Conservation (phyloP, 768 basidiomycete species). For the Tricholoma terreum region DNA sequence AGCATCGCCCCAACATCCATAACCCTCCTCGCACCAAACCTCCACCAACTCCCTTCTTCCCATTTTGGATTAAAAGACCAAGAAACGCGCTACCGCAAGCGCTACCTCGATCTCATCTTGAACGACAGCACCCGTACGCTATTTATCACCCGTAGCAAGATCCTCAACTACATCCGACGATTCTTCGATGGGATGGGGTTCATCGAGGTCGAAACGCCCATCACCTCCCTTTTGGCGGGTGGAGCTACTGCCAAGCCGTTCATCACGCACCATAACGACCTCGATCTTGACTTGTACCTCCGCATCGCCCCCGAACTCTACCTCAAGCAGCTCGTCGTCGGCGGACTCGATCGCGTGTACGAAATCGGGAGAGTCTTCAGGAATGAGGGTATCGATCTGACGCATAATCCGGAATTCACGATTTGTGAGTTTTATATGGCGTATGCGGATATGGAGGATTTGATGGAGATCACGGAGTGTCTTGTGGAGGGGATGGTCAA, state of each 20-base stretch:
- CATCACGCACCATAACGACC: constrained; percentile 98
- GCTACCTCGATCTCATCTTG: constrained; percentile 97
- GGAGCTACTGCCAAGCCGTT: constrained; percentile 99
- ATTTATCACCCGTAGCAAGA: constrained; percentile 85
- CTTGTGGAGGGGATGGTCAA: constrained; percentile 87
- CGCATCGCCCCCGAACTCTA: constrained; percentile 98
- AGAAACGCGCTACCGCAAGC: constrained; percentile 96
- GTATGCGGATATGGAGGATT: constrained; percentile 96
- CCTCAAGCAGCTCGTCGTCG: constrained; percentile 96
- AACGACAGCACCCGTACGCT: constrained; percentile 86
- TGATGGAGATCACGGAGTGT: constrained; percentile 98
- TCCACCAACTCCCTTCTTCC: constrained; percentile 90
- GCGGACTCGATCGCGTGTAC: constrained; percentile 95
- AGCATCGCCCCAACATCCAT: constrained; percentile 82
- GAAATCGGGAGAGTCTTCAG: constrained; percentile 98
- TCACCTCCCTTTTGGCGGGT: constrained; percentile 94
- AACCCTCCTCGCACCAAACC: constrained; percentile 89
- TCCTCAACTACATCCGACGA: constrained; percentile 90
- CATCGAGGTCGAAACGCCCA: constrained; percentile 98
- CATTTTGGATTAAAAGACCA: constrained; percentile 97
- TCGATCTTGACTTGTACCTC: constrained; percentile 93
- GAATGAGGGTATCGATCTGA: constrained; percentile 98
- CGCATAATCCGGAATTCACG: constrained; percentile 98
- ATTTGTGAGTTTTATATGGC: constrained; percentile 99
- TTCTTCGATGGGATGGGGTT: constrained; percentile 91